Percentiles rank a stretch among this genome's conserved stretches.
phyloP scores from a whole-genome alignment of 352 stramenopile genomes.

The Phytophthora crassamura region DNA sequence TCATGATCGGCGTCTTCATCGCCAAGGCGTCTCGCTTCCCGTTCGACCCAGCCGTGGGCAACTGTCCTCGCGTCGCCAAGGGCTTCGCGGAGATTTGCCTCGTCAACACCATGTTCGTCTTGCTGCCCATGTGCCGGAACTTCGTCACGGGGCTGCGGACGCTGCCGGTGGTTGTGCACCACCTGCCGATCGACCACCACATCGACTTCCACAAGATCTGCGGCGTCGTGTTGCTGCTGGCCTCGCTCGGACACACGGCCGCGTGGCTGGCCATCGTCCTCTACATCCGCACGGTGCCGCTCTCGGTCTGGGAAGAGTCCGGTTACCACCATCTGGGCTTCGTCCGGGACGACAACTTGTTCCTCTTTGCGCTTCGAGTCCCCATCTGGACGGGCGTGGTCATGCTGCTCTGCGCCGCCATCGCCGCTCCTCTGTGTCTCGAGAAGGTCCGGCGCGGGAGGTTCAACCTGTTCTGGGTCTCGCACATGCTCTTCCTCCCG shows the following conservation, averaged over 20 bases:
- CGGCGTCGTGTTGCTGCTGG: conserved; percentile 72
- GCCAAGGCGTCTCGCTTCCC: conserved; percentile 49
- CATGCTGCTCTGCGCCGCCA: conserved; percentile 62
- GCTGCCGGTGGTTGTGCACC: conserved; percentile 49
- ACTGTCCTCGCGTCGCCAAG: conserved; percentile 65
- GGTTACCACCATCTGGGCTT: conserved; percentile 55
- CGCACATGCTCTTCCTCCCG: conserved; percentile 69
- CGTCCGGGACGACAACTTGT: conserved; percentile 55
- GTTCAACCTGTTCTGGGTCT: conserved; percentile 76
- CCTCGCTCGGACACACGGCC: conserved; percentile 56
- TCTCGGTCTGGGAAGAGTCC: conserved; percentile 52
- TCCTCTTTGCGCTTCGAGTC: conserved; percentile 49
- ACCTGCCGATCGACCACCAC: conserved; percentile 68
- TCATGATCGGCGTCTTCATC: conserved; percentile 56
- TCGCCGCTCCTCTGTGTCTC: conserved; percentile 57
- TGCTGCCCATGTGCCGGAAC: conserved; percentile 79
- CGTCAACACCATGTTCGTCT: conserved; percentile 77
- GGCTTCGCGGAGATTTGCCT: conserved; percentile 75
- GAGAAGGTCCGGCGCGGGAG: conserved; percentile 57
- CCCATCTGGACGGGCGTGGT: conserved; percentile 69
- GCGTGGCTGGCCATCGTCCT: conserved; percentile 66
- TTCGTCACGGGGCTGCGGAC: conserved; percentile 65
- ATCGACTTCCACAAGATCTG: conserved; percentile 82
- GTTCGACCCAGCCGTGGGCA: conserved; percentile 59
- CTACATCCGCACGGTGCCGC: conserved; percentile 48